Evolutionary conservation across 768 basidiomycete species (phyloP).

Genomic region (Neoboletus magnificus): DNA sequence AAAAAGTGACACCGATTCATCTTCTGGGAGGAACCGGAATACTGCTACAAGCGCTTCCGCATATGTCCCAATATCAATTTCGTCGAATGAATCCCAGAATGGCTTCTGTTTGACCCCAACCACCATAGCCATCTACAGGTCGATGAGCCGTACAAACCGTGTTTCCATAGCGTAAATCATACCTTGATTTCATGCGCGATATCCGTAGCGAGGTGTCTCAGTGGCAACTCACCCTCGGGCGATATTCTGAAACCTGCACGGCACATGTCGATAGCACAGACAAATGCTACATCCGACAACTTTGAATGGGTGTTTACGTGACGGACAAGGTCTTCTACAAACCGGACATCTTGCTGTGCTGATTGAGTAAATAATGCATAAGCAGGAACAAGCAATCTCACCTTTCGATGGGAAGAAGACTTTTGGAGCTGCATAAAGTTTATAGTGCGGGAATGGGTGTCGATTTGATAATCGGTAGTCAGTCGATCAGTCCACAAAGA

Average conservation of each 20-base stretch:
- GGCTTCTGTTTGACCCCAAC: slow-evolving; percentile 44
- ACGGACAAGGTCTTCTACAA: slow-evolving; percentile 60
- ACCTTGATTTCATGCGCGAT: slow-evolving; percentile 82
- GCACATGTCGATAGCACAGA: slow-evolving; percentile 76
- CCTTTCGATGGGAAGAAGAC: slow-evolving; percentile 31
- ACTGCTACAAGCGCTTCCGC: slow-evolving; percentile 71
- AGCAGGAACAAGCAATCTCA: not conserved
- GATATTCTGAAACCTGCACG: slow-evolving; percentile 57
- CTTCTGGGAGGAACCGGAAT: slow-evolving; percentile 64
- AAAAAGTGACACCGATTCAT: slow-evolving; percentile 62
- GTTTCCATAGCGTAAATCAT: slow-evolving; percentile 20
- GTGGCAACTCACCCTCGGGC: slow-evolving; percentile 56
- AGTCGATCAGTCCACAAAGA: slow-evolving; percentile 75
- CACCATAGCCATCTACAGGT: slow-evolving; percentile 21
- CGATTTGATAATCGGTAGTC: slow-evolving; percentile 50
- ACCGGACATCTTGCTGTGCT: slow-evolving; percentile 44
- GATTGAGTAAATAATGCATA: not conserved
- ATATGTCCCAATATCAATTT: slow-evolving; percentile 72
- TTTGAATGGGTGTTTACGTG: slow-evolving; percentile 54
- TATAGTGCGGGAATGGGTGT: slow-evolving; percentile 30
- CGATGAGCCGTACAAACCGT: not conserved
- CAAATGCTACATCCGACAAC: slow-evolving; percentile 61
- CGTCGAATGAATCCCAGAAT: slow-evolving; percentile 70
- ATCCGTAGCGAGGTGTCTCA: slow-evolving; percentile 66
- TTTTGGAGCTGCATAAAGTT: slow-evolving; percentile 32